Conservation (phyloP, 1,284 basidiomycete genomes). For the Chiua sp. region DNA sequence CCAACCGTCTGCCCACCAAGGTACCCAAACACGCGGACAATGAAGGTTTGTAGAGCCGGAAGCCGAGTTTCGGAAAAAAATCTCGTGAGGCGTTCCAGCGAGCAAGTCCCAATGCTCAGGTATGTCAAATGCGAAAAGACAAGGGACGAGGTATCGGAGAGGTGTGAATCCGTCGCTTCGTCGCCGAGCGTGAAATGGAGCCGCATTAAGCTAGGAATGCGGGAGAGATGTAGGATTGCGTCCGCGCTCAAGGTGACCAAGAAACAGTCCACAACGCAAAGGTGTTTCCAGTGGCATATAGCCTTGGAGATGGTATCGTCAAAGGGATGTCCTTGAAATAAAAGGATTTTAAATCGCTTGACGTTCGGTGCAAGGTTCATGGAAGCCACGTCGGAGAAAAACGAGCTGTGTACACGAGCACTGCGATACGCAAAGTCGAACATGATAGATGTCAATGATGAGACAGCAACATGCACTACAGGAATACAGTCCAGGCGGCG, state of each 20-base stretch:
- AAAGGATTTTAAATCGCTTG: background rate
- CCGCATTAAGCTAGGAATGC: slow-evolving; percentile 1
- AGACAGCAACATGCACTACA: background rate
- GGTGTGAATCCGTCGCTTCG: background rate
- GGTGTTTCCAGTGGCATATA: slow-evolving; percentile 2
- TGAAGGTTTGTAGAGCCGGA: too few species aligned
- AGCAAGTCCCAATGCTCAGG: slow-evolving; percentile 6
- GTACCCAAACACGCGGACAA: too few species aligned
- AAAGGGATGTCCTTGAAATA: slow-evolving; percentile 4
- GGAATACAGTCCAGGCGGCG: slow-evolving; percentile 1
- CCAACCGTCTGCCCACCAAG: too few species aligned
- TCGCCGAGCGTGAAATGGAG: slow-evolving; percentile 7
- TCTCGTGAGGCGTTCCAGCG: slow-evolving; percentile 1
- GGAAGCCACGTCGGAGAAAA: background rate
- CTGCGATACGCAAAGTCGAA: background rate
- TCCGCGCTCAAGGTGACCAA: background rate
- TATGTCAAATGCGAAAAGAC: slow-evolving; percentile 7
- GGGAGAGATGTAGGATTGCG: slow-evolving; percentile 1
- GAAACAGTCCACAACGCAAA: slow-evolving; percentile 5
- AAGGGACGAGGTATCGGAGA: background rate
- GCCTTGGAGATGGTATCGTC: background rate
- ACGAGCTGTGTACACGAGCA: background rate
- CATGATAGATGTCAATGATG: slow-evolving; percentile 2
- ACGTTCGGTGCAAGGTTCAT: too few species aligned
- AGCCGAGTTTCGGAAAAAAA: slow-evolving; percentile 5